Evolutionary conservation across 352 stramenopile species (phyloP), one percentile per base, ranked within the genome.

Genomic region (Pythium plurisporium): DNA sequence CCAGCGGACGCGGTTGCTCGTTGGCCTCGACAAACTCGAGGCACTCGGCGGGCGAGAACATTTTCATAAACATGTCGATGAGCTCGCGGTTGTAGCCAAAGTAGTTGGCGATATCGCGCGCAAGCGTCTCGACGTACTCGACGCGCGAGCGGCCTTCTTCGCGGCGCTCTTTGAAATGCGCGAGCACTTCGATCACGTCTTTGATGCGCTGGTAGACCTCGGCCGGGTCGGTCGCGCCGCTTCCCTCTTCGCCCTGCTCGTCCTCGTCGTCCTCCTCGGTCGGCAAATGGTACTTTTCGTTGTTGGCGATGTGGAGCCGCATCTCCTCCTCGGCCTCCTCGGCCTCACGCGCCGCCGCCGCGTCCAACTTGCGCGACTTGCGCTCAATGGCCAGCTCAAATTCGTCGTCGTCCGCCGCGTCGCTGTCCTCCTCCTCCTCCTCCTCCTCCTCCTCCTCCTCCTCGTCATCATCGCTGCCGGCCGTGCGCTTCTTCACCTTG

Each of bases 11-110:
- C 30, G 94, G 87, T 66, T 96, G 95, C 62, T 99, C 97, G 63
- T 97, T 99, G 33, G 97, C 97, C 64, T 99, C 96, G 25, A 99
- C 76, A 70, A 99, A 99, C 71, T 99, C 96, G 17, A 99, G 71
- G 47, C 89, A 97, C 77, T 99, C 97, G 45, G 94, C 89, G 0
- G 97, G 97, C 42, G 92, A 97, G 66, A 99, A 99, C 90, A 99
- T 99, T 60, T 94, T 91, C 26, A 98, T 67, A 65, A 95, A 94
- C 75, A 99, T 96, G 67, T 99, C 95, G 33, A 99, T 91, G 15
- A 99, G 88, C 69, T 99, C 96, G 51, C 88, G 92, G 62, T 99
- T 91, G 83, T 99, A 99, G 52, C 97, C 96, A 74, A 98, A 99
- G 65, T 99, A 98, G 64, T 97, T 96, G 31, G 89, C 79, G 59